Base-by-base conservation (phyloP, 2,329 filamentous ascomycete genomes). In the Ciborinia camelliae region DNA sequence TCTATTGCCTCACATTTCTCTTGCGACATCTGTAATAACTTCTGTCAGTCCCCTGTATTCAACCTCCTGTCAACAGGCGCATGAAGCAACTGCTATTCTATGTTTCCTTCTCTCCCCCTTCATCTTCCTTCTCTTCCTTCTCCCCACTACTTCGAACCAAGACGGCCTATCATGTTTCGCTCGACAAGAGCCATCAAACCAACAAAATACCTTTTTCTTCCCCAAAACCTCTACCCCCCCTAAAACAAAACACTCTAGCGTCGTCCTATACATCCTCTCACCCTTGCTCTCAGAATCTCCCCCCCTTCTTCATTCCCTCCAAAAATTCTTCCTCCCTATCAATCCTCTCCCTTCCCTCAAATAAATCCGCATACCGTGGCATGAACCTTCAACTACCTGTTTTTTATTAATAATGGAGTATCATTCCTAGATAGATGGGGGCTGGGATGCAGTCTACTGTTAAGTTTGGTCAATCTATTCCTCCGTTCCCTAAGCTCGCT, bases 401-500 rank as follows among this genome's bases (percentile, higher is more conserved):
- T 55, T 72, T 66, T 50, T 81, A 67, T 73, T 85, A 86, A 70
- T 82, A 83, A 0, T 84, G 84, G 37, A 83, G 80, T 68, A 86
- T 81, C 75, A 87, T 79, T 32, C 81, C 79, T 18, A 88, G 71
- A 73, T 87, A 89, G 2, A 89, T 75, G 0, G 85, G 86, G 65
- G 89, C 87, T 32, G 85, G 85, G 2, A 84, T 74, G 70, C 88
- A 88, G 18, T 84, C 84, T 0, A 84, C 87, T 69, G 89, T 80
- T 74, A 89, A 89, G 69, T 82, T 86, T 77, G 84, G 84, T 76
- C 85, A 85, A 73, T 88, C 83, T 68, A 87, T 88, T 55, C 77
- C 75, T 26, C 81, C 82, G 4, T 30, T 45, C 18, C 12, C 12
- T 52, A 81, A n/a, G 6, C 20, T 18, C 3, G 10, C 18, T n/a